Percentiles rank a stretch among this genome's conserved stretches.
Evolutionary conservation across 2,329 filamentous ascomycete species (phyloP).

Genomic region (Xylariales sp.): DNA sequence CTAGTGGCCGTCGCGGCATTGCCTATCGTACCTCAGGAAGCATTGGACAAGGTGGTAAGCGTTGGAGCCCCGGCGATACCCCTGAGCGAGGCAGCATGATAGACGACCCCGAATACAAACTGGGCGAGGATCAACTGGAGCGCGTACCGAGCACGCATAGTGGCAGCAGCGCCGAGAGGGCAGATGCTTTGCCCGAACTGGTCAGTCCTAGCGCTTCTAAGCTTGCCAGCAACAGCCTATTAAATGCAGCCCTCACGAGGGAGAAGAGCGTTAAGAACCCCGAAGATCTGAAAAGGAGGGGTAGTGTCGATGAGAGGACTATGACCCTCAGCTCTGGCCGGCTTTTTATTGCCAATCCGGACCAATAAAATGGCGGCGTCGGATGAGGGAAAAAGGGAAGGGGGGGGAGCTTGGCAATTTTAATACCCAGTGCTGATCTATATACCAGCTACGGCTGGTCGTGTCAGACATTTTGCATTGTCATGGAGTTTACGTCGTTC

Average conservation of each 20-base stretch:
- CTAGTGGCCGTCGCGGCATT: constrained; percentile 62
- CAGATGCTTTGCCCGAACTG: constrained; percentile 70
- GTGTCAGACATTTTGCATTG: constrained; percentile 43
- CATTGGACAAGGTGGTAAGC: constrained; percentile 55
- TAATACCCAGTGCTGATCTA: constrained; percentile 34
- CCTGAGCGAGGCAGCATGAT: constrained; percentile 67
- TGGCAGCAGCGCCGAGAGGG: constrained; percentile 69
- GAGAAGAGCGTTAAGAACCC: constrained; percentile 74
- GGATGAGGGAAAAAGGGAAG: background rate
- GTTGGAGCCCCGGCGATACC: constrained; percentile 66
- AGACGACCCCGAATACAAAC: constrained; percentile 53
- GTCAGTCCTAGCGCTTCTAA: constrained; percentile 56
- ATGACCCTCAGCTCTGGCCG: constrained; percentile 79
- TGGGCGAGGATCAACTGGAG: constrained; percentile 46
- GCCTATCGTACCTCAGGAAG: constrained; percentile 65
- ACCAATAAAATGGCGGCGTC: constrained; percentile 55
- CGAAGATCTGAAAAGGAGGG: constrained; percentile 79
- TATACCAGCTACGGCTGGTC: constrained; percentile 25
- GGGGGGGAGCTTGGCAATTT: constrained; percentile 3
- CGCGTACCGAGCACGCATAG: constrained; percentile 63
- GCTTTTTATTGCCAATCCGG: constrained; percentile 88
- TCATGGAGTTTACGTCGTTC: constrained; percentile 43
- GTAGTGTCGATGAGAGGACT: constrained; percentile 85
- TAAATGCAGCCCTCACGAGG: constrained; percentile 68
- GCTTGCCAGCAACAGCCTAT: constrained; percentile 68